Evolutionary conservation across 345 rosid species (phyloP), one percentile per base, ranked within the genome.

Genomic region (Psidium guajava): DNA sequence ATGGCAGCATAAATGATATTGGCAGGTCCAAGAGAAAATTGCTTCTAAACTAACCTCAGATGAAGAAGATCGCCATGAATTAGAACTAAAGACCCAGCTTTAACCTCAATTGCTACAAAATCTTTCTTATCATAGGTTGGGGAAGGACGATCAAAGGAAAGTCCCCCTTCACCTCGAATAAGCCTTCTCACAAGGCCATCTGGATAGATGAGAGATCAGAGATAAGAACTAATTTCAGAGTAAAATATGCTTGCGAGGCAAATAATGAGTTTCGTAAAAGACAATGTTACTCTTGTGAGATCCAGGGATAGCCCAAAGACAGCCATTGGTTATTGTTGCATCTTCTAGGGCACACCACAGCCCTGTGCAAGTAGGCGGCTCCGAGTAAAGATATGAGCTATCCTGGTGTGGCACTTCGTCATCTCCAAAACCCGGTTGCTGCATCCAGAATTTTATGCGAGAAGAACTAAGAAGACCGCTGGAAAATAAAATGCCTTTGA

Each of bases 341-440:
- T 96, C 98, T 91, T 96, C 99, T 82, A 97, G 91, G 83, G 99
- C 99, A 84, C 95, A 86, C 98, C 99, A 97, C 86, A 96, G 94
- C 86, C 99, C 99, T 1, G 94, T 94, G 90, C 99, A 97, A 86
- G 94, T 95, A 81, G 91, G 84, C 84, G 98, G 98, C 85, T 96
- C 98, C 11, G 99, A 95, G 88, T 93, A 92, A 42, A 97, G 93
- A 86, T 96, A 97, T 11, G 99, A 94, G 54, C 94, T 96, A 85
- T 97, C 99, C 90, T 97, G 99, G 90, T 96, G 98, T 25, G 99
- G 99, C 83, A 91, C 94, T 81, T 96, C 99, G 91, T 96, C 99
- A 11, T 98, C 98, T 89, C 98, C 98, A 83, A 97, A 96, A 54
- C 99, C 98, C 25, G 99, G 99, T 97, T 97, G 99, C 99, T 95